Percentiles rank a stretch among this genome's conserved stretches.
phyloP scores from a whole-genome alignment of 2,329 filamentous ascomycete genomes.

The Zalaria sp. region DNA sequence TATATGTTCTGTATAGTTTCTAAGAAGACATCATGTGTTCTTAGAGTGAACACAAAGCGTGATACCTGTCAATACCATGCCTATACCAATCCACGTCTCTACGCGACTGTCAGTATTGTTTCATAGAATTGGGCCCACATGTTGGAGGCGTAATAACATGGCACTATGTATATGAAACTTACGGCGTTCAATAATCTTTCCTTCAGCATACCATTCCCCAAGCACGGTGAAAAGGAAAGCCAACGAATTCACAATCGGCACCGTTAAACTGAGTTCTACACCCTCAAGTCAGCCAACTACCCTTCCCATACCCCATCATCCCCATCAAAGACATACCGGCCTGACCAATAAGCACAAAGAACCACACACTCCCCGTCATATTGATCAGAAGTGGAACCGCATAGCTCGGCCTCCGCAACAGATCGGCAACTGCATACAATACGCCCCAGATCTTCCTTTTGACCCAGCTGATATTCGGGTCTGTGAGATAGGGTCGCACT shows the following conservation, averaged over 20 bases:
- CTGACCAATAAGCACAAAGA: constrained; percentile 84
- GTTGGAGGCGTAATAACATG: not conserved
- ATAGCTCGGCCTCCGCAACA: constrained; percentile 70
- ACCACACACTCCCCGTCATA: constrained; percentile 88
- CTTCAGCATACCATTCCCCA: constrained; percentile 89
- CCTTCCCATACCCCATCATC: not conserved
- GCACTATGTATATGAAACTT: constrained; percentile 15
- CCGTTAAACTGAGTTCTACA: constrained; percentile 76
- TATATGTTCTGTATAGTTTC: constrained; percentile 3
- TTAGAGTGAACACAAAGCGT: constrained; percentile 62
- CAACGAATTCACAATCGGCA: constrained; percentile 86
- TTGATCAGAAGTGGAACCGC: constrained; percentile 76
- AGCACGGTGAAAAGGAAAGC: constrained; percentile 93
- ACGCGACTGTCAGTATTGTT: constrained; percentile 8
- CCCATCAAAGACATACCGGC: constrained; percentile 44
- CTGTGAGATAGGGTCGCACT: constrained; percentile 28
- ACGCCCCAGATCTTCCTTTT: constrained; percentile 48
- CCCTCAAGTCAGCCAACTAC: not conserved
- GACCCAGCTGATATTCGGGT: constrained; percentile 39
- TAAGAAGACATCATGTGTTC: constrained; percentile 10
- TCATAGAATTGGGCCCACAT: not conserved
- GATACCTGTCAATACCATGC: constrained; percentile 64
- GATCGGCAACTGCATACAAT: constrained; percentile 62
- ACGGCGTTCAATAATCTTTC: constrained; percentile 77
- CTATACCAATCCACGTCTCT: constrained; percentile 80